Evolutionary conservation across 495 filamentous ascomycete genomes (phyloP), one percentile per base, ranked within the genome.

Genomic region (Neurospora africana): DNA sequence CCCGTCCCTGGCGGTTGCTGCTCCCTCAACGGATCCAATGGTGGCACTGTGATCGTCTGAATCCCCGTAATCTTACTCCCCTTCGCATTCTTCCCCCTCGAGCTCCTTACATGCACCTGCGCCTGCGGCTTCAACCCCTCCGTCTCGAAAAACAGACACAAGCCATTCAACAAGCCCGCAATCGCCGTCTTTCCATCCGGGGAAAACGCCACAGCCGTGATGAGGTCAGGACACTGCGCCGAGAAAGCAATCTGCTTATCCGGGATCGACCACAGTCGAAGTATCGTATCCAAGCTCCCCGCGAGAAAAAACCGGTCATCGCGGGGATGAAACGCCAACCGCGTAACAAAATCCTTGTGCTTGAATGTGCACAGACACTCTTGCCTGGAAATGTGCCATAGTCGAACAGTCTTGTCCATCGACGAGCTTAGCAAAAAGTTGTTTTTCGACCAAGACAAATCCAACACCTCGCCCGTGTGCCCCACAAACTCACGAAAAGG

Each of bases 371-470:
- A 97, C 5, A 99, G 86, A 77, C 94, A 97, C 79, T 98, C 94
- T 3, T 86, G 78, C 67, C 95, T 85, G 78, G 88, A 94, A 47
- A 95, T 84, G 81, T 98, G 95, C 95, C 95, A 99, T 68, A 99
- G 82, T 19, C 94, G 87, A 33, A 99, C 96, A 4, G 95, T 98
- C 82, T 97, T 98, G 80, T 99, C 95, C 93, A 97, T 98, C 0
- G 94, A 97, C 0, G 94, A 97, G 36, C 95, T 97, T 37, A 99
- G 87, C 69, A 99, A 84, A 75, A 99, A 99, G 75, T 97, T 97
- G 78, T 99, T 99, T 87, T 99, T 99, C 83, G 93, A 97, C 95
- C 95, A 99, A 80, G 92, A 97, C 41, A 99, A 77, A 77, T 97
- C 95, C 74, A 99, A 82, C 6, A 99, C 89, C 78, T 94, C 94